Evolutionary conservation across 2,329 filamentous ascomycete genomes (phyloP).

Genomic region (Neofusicoccum cordaticola): DNA sequence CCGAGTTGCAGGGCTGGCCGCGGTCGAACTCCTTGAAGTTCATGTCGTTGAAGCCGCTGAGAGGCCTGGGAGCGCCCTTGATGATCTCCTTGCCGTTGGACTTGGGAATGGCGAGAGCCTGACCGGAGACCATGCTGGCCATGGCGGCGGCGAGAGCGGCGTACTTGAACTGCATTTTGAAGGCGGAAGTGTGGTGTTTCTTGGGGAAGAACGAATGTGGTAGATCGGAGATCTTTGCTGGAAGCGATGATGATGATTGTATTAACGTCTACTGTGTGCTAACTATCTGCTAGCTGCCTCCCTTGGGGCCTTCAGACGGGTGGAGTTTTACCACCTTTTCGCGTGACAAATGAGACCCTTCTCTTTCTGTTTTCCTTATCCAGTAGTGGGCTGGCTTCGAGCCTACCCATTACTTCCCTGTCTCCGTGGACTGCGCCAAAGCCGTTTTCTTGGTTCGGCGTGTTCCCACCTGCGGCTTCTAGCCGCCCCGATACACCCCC

Average conservation of each 20-base stretch:
- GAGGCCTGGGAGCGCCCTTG: background rate
- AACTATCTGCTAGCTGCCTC: too few species aligned
- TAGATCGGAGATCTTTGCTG: background rate
- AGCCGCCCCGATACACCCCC: background rate
- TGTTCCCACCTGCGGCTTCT: background rate
- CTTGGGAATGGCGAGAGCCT: too few species aligned
- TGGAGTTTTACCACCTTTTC: background rate
- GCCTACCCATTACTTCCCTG: too few species aligned
- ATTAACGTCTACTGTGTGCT: background rate
- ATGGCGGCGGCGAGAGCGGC: background rate
- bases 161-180: background rate
- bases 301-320: background rate
- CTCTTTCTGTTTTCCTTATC: too few species aligned
- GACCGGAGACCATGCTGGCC: background rate
- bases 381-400: too few species aligned
- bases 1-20: conserved; percentile 26
- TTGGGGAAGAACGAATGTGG: background rate
- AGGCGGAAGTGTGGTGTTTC: background rate
- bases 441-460: too few species aligned
- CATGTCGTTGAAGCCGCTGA: background rate
- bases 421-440: too few species aligned
- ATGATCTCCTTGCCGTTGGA: background rate
- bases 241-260: too few species aligned
- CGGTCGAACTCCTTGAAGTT: background rate
- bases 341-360: background rate